These are phyloP conservation scores for Immersiella caudata DNA, from an alignment of 495 filamentous ascomycete species.

Conservation along the genomic window DNA sequence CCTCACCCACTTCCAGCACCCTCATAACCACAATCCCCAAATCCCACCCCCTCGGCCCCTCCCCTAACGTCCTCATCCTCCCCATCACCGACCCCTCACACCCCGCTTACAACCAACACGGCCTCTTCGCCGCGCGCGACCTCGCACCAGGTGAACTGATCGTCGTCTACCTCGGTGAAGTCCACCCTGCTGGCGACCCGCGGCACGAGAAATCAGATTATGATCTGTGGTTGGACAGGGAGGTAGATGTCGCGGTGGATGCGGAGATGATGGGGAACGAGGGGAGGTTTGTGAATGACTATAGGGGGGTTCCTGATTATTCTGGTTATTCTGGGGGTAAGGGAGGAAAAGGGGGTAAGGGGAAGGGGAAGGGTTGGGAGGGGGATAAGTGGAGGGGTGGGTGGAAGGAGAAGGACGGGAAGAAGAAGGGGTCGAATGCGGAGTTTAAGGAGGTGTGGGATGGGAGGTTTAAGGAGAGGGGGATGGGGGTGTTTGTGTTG, in stretches of 20 bases:
- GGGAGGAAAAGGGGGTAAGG: not conserved
- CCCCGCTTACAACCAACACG: slow-evolving; percentile 65
- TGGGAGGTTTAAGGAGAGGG: slow-evolving; percentile 47
- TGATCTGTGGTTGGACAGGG: slow-evolving; percentile 65
- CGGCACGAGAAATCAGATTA: slow-evolving; percentile 60
- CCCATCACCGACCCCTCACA: slow-evolving; percentile 55
- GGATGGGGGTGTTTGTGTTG: slow-evolving; percentile 66
- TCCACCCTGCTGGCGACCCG: slow-evolving; percentile 50
- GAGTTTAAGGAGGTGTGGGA: slow-evolving; percentile 64
- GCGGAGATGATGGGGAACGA: slow-evolving; percentile 66
- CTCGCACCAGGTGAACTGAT: slow-evolving; percentile 62
- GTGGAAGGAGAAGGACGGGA: not conserved
- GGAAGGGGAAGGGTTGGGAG: not conserved
- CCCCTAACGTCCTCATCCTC: slow-evolving; percentile 54
- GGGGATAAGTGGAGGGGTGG: not conserved
- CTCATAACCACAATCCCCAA: slow-evolving; percentile 14
- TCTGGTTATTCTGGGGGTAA: not conserved
- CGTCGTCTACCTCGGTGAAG: slow-evolving; percentile 65
- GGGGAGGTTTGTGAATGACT: slow-evolving; percentile 74
- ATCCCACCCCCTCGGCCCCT: slow-evolving; percentile 47
- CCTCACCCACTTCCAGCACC: slow-evolving; percentile 33
- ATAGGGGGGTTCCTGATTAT: slow-evolving; percentile 57
- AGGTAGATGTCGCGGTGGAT: slow-evolving; percentile 63
- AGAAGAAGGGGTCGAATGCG: slow-evolving; percentile 53
- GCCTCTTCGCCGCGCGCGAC: slow-evolving; percentile 64